Conservation (phyloP, 2,329 filamentous ascomycete genomes). For the Stachybotrys chartarum region DNA sequence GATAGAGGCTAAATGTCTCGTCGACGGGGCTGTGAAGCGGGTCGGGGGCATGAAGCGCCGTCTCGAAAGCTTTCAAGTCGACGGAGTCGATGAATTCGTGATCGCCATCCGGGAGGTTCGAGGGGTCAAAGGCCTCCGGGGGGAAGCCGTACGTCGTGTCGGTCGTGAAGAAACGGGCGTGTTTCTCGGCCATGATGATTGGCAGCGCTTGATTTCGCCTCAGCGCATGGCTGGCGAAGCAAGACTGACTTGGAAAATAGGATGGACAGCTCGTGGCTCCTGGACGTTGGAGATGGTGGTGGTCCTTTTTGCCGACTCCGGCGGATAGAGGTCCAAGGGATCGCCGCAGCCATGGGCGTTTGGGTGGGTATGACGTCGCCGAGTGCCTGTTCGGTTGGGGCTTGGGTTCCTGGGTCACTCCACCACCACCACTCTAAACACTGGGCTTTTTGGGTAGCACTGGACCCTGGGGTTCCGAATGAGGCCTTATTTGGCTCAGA, state of each 20-base stretch:
- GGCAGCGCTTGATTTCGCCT: background rate
- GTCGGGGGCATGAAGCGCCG: constrained; percentile 76
- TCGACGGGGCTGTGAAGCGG: constrained; percentile 58
- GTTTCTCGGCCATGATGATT: constrained; percentile 18
- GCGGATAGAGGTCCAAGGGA: background rate
- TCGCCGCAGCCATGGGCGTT: background rate
- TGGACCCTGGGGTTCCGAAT: too few relatives aligned
- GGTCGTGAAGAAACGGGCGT: constrained; percentile 15
- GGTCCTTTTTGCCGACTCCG: background rate
- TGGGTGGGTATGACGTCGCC: background rate
- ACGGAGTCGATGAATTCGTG: constrained; percentile 67
- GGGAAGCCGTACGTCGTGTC: constrained; percentile 47
- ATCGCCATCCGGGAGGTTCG: constrained; percentile 69
- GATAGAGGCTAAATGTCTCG: constrained; percentile 32
- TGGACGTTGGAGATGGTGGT: background rate
- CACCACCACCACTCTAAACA: background rate
- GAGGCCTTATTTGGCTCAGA: too few relatives aligned
- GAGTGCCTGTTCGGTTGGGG: background rate
- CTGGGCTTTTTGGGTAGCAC: too few relatives aligned
- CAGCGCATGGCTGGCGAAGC: background rate
- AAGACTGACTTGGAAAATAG: background rate
- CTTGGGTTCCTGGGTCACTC: background rate
- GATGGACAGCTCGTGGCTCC: background rate
- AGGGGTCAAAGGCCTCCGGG: constrained; percentile 58
- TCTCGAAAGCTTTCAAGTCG: constrained; percentile 72